A percentile compares a stretch with the other conserved stretches of the same genome.
Conservation (phyloP, 2,329 filamentous ascomycete genomes). For the Penicillium crustosum region DNA sequence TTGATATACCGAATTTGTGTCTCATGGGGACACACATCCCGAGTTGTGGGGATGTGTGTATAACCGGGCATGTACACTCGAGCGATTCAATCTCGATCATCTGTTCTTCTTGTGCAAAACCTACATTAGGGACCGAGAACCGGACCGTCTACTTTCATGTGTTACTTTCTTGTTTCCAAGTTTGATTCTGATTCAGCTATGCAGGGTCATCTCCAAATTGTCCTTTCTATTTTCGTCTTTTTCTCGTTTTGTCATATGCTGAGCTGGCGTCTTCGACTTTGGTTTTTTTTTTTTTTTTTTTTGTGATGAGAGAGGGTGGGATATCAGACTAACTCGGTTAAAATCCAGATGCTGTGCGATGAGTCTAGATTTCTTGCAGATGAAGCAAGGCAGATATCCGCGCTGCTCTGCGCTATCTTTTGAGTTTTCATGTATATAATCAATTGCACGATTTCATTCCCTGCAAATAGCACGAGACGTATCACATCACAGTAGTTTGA, state of each 20-base stretch:
- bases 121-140: slow-evolving; percentile 18
- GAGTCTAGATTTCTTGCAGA: background rate
- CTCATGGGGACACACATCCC: slow-evolving; percentile 5
- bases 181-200: slow-evolving; percentile 3
- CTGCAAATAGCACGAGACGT: background rate
- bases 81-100: slow-evolving; percentile 9
- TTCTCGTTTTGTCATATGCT: background rate
- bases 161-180: slow-evolving; percentile 5
- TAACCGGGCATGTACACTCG: slow-evolving; percentile 9
- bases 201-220: slow-evolving; percentile 4
- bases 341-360: background rate
- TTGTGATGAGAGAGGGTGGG: background rate
- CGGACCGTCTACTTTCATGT: slow-evolving; percentile 19
- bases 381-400: background rate
- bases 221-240: background rate
- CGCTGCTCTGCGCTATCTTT: background rate
- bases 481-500: background rate
- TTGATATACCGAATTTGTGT: slow-evolving; percentile 24
- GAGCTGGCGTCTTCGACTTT: slow-evolving; percentile 7
- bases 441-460: background rate
- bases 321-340: background rate
- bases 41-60: slow-evolving; percentile 7
- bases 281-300: background rate
- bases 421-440: slow-evolving; percentile 1
- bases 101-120: slow-evolving; percentile 13